Conservation (phyloP, 2,329 filamentous ascomycete genomes). For the Dothideomycetidae sp. region DNA sequence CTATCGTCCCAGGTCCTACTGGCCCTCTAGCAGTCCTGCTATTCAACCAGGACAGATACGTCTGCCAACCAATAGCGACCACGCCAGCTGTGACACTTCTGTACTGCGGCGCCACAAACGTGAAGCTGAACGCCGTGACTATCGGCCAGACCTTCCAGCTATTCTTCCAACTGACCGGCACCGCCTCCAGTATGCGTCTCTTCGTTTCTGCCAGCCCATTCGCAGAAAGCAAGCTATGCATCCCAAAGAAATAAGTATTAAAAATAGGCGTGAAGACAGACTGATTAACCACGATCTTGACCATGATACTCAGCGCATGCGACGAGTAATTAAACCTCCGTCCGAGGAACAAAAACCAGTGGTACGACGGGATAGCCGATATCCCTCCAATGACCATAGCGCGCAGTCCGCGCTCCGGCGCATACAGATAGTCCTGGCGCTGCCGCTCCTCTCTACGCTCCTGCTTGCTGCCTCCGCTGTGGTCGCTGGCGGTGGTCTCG, state of each 20-base stretch:
- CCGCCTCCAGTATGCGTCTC: slow-evolving; percentile 58
- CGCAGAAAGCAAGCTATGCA: slow-evolving; percentile 40
- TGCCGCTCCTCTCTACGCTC: slow-evolving; percentile 10
- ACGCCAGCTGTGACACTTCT: slow-evolving; percentile 62
- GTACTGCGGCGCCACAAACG: slow-evolving; percentile 67
- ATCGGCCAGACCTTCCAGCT: slow-evolving; percentile 79
- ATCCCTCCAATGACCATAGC: slow-evolving; percentile 61
- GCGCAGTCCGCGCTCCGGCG: slow-evolving; percentile 52
- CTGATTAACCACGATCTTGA: slow-evolving; percentile 73
- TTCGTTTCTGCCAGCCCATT: slow-evolving; percentile 48
- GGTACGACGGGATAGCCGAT: slow-evolving; percentile 63
- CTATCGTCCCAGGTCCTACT: slow-evolving; percentile 16
- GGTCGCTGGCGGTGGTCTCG: slow-evolving; percentile 3
- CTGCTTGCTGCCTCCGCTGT: not conserved
- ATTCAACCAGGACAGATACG: slow-evolving; percentile 73
- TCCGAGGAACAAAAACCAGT: slow-evolving; percentile 72
- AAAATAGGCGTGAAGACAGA: slow-evolving; percentile 57
- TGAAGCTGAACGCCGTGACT: slow-evolving; percentile 74
- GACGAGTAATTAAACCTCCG: slow-evolving; percentile 73
- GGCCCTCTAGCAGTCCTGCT: slow-evolving; percentile 51
- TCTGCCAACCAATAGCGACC: slow-evolving; percentile 82
- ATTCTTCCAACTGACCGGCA: slow-evolving; percentile 63
- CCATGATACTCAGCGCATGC: slow-evolving; percentile 52
- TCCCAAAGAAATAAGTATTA: slow-evolving; percentile 39
- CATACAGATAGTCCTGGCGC: slow-evolving; percentile 38